Evolutionary conservation across 768 basidiomycete species (phyloP), one percentile per base, ranked within the genome.

Genomic region (Sporobolomyces roseus): DNA sequence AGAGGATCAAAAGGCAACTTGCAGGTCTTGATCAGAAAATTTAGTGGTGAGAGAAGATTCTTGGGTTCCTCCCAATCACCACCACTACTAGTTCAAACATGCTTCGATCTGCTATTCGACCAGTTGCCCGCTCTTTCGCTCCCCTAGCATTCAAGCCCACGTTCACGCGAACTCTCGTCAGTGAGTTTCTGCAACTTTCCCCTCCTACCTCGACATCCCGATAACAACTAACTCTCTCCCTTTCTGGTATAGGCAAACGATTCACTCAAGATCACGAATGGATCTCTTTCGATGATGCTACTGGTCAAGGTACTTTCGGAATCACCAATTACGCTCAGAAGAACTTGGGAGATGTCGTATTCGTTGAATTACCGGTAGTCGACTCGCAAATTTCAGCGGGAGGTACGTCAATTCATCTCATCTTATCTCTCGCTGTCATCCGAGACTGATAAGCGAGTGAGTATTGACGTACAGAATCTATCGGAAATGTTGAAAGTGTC

Each of bases 251-350:
- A 71, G 68, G 67, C 33, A 71, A 52, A 33, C 84, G 83, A 75
- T 99, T 87, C 80, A 90, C 93, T 2, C 79, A 79, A 51, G 93
- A 93, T 66, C 94, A 99, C 79, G 94, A 99, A 81, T 84, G 86
- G 62, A 83, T 97, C 65, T 79, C 82, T 38, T 90, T 85, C 77
- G 93, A 99, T 78, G 84, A 88, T 65, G 77, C 80, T 46, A 88
- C 88, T 30, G 64, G 86, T 43, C 73, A 92, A 33, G 94, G 91
- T 43, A 87, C 84, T 12, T 83, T 98, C 50, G 85, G 85, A 49
- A 90, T 99, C 77, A 97, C 96, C 21, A 82, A 94, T 77, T 89
- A 96, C 77, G 96, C 96, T 2, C 92, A 97, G 78, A 83, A 86
- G 55, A 86, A 87, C 38, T 84, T 99, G 4, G 96, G 96, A 36